Conservation (phyloP, 2,329 filamentous ascomycete species). For the Bisporella sp. region DNA sequence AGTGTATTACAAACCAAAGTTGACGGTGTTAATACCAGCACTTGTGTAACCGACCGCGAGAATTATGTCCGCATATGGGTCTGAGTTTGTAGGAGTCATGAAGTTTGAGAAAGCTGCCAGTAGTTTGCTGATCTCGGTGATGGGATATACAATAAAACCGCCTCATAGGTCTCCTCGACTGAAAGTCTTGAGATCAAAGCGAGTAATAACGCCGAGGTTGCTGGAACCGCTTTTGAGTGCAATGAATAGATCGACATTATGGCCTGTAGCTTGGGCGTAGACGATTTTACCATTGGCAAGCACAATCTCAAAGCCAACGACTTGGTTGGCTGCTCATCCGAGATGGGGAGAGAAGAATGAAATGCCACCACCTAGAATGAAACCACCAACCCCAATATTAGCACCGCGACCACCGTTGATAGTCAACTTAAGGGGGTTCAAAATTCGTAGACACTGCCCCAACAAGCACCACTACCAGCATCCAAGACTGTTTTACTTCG, state of each 20-base stretch:
- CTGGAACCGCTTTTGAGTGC: conserved; percentile 29
- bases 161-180: not conserved
- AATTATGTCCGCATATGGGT: conserved; percentile 1
- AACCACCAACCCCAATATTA: conserved; percentile 25
- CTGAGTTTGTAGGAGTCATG: not conserved
- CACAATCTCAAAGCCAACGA: conserved; percentile 20
- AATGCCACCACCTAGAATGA: conserved; percentile 25
- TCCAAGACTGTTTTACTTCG: not conserved
- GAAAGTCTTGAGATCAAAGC: not conserved
- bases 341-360: conserved; percentile 9
- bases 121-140: not conserved
- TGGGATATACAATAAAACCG: not conserved
- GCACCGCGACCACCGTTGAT: conserved; percentile 10
- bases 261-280: conserved; percentile 32
- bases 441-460: conserved; percentile 14
- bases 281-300: conserved; percentile 33
- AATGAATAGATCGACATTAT: conserved; percentile 41
- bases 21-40: not conserved
- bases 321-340: conserved; percentile 13
- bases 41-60: not conserved
- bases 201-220: not conserved
- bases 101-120: not conserved
- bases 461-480: conserved; percentile 12
- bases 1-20: not conserved
- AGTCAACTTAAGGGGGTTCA: conserved; percentile 8